Evolutionary conservation across 2,329 filamentous ascomycete species (phyloP), one percentile per base, ranked within the genome.

Genomic region (Penicillium polonicum): DNA sequence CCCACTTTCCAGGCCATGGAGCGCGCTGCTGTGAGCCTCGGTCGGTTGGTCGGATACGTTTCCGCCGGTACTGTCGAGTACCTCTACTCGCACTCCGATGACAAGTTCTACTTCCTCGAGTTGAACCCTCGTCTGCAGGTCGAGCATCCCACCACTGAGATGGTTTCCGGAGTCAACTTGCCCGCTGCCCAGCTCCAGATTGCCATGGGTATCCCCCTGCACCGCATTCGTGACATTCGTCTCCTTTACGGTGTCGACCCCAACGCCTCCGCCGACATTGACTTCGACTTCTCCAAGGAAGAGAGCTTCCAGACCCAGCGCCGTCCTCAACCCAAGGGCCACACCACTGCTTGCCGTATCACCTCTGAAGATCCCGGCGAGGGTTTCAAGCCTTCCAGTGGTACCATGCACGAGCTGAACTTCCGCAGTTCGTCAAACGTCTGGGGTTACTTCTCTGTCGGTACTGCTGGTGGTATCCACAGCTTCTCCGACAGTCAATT

Each of bases 391-490:
- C 94, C 94, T 58, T 99, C 94, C 45, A 96, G 93, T 71, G 94
- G 94, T 86, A 96, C 93, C 52, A 95, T 99, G 86, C 94, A 97
- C 81, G 94, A 99, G 73, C 82, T 99, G 72, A 99, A 99, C 83
- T 99, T 99, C 86, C 87, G 94, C 73, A 95, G 90, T 81, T 96
- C 92, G 76, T 97, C 94, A 63, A 99, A 99, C 68, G 94, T 97
- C 56, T 99, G 94, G 94, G 94, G 94, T 83, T 99, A 99, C 80
- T 99, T 99, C 86, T 99, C 94, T 52, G 94, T 99, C 76, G 91
- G 92, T 80, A 94, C 92, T 10, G 88, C 92, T 55, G 93, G 92
- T 80, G 92, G 92, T 78, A 99, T 99, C 65, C 94, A 99, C 85
- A 97, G 91, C 78, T 99, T 96, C 84, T 97, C 94, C 8, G 94